These are phyloP conservation scores for Beauveria asiatica DNA, from an alignment of 2,329 filamentous ascomycete species.

Conservation along the genomic window DNA sequence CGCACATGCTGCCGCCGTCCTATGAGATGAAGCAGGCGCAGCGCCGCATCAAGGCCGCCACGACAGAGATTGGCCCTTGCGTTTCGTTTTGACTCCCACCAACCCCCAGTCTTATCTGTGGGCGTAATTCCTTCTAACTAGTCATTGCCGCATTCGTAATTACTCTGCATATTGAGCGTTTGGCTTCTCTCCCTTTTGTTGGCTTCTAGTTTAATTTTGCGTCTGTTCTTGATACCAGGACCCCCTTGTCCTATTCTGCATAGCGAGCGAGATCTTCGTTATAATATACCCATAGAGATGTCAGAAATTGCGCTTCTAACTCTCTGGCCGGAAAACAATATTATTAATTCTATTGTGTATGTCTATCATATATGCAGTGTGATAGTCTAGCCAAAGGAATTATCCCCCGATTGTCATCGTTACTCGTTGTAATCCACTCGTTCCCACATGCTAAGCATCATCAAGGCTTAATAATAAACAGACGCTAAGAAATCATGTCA, in stretches of 20 bases:
- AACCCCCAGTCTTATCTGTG: not conserved
- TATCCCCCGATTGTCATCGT: not conserved
- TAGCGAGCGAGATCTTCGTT: not conserved
- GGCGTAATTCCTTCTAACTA: not conserved
- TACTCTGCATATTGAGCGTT: not conserved
- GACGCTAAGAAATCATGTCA: not conserved
- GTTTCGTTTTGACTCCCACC: not conserved
- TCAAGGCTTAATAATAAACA: not conserved
- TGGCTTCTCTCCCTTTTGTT: not conserved
- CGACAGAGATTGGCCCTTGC: not conserved
- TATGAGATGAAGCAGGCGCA: not conserved
- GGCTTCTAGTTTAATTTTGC: not conserved
- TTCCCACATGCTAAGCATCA: not conserved
- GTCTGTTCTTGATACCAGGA: not conserved
- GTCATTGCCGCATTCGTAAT: not conserved
- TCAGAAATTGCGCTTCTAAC: not conserved
- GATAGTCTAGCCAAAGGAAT: conserved; percentile 5
- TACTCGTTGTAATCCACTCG: not conserved
- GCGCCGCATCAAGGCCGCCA: not conserved
- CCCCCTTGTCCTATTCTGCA: not conserved
- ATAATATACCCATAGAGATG: not conserved
- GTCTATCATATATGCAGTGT: conserved; percentile 8
- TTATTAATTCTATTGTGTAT: conserved; percentile 6
- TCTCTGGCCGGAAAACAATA: not conserved
- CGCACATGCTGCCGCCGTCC: conserved; percentile 10